Conservation (phyloP, 495 filamentous ascomycete genomes). For the Aeminium ludgeri region DNA sequence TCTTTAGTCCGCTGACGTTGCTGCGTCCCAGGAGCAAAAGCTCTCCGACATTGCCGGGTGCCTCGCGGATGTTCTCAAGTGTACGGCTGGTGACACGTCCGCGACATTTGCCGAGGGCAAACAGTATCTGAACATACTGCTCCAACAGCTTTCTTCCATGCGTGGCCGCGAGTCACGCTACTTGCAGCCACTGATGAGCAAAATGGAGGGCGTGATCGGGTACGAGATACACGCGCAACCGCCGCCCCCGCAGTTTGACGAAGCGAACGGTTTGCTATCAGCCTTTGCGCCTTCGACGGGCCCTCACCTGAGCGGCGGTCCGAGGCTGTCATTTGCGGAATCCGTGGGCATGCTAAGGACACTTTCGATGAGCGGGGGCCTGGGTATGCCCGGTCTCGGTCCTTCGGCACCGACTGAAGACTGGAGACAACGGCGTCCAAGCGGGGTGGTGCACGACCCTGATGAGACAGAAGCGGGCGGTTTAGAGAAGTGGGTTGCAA, state of each 20-base stretch:
- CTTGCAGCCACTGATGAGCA: slow-evolving; percentile 13
- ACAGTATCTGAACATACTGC: slow-evolving; percentile 16
- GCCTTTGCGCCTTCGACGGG: not conserved
- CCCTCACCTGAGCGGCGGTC: not conserved
- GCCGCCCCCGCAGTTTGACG: not conserved
- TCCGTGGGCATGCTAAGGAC: slow-evolving; percentile 10
- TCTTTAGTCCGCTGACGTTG: not conserved
- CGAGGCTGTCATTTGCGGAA: slow-evolving; percentile 6
- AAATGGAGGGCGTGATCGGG: slow-evolving; percentile 12
- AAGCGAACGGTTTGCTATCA: not conserved
- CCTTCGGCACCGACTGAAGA: slow-evolving; percentile 3
- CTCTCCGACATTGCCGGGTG: slow-evolving; percentile 18
- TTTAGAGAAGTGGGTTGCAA: not conserved
- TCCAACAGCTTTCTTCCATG: slow-evolving; percentile 15
- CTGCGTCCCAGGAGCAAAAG: slow-evolving; percentile 16
- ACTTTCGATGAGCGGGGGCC: slow-evolving; percentile 11
- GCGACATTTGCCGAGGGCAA: slow-evolving; percentile 14
- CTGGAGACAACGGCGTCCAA: slow-evolving; percentile 10
- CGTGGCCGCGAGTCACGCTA: slow-evolving; percentile 18
- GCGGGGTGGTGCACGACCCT: slow-evolving; percentile 6
- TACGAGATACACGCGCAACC: slow-evolving; percentile 5
- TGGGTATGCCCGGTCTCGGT: slow-evolving; percentile 11
- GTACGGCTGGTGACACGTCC: slow-evolving; percentile 14
- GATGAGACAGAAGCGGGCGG: slow-evolving; percentile 8
- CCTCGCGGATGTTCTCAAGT: slow-evolving; percentile 18